Evolutionary conservation across 129 eudicot genomes (phyloP), one percentile per base, ranked within the genome.

Genomic region (Cynara cardunculus): DNA sequence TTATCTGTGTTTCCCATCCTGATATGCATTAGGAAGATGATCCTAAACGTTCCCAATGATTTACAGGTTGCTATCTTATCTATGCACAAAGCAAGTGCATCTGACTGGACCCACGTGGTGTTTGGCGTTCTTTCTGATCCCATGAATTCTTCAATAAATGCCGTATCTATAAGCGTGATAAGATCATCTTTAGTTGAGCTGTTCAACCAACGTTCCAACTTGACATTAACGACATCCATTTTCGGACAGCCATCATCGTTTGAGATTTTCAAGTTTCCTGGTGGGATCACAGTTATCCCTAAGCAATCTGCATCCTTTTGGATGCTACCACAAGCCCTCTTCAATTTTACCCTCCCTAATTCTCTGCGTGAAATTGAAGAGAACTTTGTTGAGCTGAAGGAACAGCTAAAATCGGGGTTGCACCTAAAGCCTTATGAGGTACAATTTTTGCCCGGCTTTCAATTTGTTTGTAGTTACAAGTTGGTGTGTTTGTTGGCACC

Each of bases 31-130:
- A 16, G 69, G 64, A 71, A 80, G 72, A 35, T 39, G 46, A 73
- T 32, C 39, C 16, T 72, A 71, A 68, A 59, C 25, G 6, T 44
- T 72, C 7, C 12, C 59, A 19, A 27, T 81, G 65, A 66, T 82
- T 31, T 28, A 65, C 88, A 93, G 98, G 96, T 93, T 85, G 84
- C 87, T n/a, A 77, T 93, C 79, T 75, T 93, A 83, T 93, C 98
- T 53, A 88, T 93, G 90, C 94, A 91, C 82, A 83, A 78, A 28
- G 89, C 92, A 62, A 70, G 77, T 74, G 77, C 27, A 69, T 69
- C 92, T 83, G 88, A 91, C 86, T 81, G 72, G 87, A 93, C 98
- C 5, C 56, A 93, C 75, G 94, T 93, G 67, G 88, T 89, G 65
- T 91, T 93, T 69, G 94, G 96, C 34, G 69, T 91, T 80, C 89